A percentile compares a stretch with the other conserved stretches of the same genome.
These are phyloP conservation scores for Brassica rapa DNA, from an alignment of 345 rosid species.

Conservation along the genomic window DNA sequence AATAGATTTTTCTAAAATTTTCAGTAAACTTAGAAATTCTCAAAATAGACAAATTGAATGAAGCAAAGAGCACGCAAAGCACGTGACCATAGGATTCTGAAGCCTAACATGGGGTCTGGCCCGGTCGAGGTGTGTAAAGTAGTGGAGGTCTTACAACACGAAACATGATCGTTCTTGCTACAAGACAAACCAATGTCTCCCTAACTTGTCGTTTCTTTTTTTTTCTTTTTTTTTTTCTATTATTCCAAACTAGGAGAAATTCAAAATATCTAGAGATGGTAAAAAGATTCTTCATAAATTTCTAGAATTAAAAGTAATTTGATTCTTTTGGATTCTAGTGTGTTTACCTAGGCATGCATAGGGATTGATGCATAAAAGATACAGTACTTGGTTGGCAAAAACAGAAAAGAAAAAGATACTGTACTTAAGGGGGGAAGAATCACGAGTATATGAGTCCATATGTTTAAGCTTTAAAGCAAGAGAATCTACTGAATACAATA, in stretches of 20 bases:
- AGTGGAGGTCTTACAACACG: conserved; percentile 41
- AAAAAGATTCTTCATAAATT: not conserved
- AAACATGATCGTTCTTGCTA: conserved; percentile 22
- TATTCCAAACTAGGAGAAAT: not conserved
- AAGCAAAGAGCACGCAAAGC: conserved; percentile 15
- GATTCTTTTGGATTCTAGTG: conserved; percentile 32
- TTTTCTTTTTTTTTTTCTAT: not conserved
- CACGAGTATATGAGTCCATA: conserved; percentile 5
- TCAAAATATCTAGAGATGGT: conserved; percentile 19
- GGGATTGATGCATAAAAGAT: conserved; percentile 31
- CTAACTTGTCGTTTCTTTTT: not conserved
- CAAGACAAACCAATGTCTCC: conserved; percentile 30
- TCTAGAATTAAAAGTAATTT: not conserved
- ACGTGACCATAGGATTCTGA: conserved; percentile 20
- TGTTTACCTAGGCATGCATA: conserved; percentile 18
- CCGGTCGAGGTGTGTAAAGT: conserved; percentile 37
- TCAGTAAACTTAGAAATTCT: not conserved
- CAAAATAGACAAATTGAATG: conserved; percentile 2
- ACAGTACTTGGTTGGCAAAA: conserved; percentile 8
- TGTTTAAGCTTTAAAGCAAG: not conserved
- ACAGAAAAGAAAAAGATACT: conserved; percentile 5
- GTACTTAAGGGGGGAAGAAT: not conserved
- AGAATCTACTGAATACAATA: not conserved
- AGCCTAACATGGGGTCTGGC: conserved; percentile 12
- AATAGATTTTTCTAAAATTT: not conserved